Evolutionary conservation across 495 filamentous ascomycete species (phyloP), one percentile per base, ranked within the genome.

Genomic region (Talaromyces proteolyticus): DNA sequence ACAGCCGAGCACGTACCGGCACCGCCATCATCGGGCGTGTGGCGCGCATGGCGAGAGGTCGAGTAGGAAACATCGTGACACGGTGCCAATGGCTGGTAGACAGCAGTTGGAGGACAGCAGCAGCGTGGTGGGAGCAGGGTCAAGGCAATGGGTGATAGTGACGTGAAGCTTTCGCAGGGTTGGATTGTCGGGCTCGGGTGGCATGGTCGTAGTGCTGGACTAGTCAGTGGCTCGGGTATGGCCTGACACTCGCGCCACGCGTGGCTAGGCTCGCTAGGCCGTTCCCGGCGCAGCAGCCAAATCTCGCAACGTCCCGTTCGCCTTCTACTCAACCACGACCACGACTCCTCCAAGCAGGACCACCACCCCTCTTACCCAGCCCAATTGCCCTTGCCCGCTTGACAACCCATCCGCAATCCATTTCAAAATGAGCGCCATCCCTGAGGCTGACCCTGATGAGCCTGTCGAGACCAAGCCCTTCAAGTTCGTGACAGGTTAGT

Each of bases 401-500:
- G n/a, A n/a, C n/a, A n/a, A n/a, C n/a, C n/a, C n/a, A n/a, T n/a
- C n/a, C n/a, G n/a, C n/a, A n/a, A n/a, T n/a, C n/a, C n/a, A n/a
- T n/a, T n/a, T 51, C 63, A 73, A 69, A 63, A 76, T 76, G 72
- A 68, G 70, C 47, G 67, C 64, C 47, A 74, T 76, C 68, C 70
- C 70, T 58, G 63, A 96, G 89, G 87, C 84, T 61, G 93, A 96
- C 77, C 88, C 90, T 56, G 83, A 84, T 54, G 87, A 96, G 65
- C 86, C 86, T 69, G 82, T 88, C 46, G 72, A 70, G 72, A 96
- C 91, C 70, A 99, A 95, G 83, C 93, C 93, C 72, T 99, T 99
- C 87, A 99, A 99, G 86, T 97, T 96, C 76, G 93, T 97, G 57
- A 97, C 93, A 74, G 93, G 92, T 95, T 84, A 77, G 89, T 61